Base-by-base conservation (phyloP, 495 filamentous ascomycete species). In the Durotheca rogersii region DNA sequence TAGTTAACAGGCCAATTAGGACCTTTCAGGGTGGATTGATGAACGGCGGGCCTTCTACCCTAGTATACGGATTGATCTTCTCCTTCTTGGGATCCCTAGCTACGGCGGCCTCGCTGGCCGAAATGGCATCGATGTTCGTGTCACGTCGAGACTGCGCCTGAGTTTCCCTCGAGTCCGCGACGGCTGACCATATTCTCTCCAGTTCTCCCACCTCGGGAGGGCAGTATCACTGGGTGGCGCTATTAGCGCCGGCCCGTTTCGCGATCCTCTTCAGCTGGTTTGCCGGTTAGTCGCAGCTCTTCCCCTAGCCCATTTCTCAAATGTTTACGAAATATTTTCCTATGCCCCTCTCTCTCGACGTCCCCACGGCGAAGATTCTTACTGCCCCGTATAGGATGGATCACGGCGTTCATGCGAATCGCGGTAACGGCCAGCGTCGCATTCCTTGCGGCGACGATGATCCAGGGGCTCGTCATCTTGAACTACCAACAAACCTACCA, bases 191-290 rank as follows among this genome's bases (percentile, higher is more conserved):
- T 25, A 14, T 40, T 1, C 7, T 23, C 10, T 21, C 43, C 31
- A 66, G 68, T 47, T 56, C 66, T 33, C 62, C 73, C 11, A 64
- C 63, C 15, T 65, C 60, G 7, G 65, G 64, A 29, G 72, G 70
- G 15, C 74, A 79, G 53, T 77, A 77, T 62, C 69, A 75, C 45
- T 76, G 73, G 73, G 68, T 65, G 4, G 62, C 65, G 46, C 57
- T 74, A 30, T 66, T 77, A 33, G 72, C 73, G 9, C 73, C 74
- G 29, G 33, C 55, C 14, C 56, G 47, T 7, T 70, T 51, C 25
- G 50, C 67, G 42, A 69, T 69, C 15, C 72, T 76, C 29, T 52
- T 71, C 31, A 76, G 71, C 47, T 76, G 72, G 47, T 66, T 76
- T 25, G 69, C 72, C 36, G 73, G 71, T 66, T 30, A 31, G 63